A percentile compares a stretch with the other conserved stretches of the same genome.
Evolutionary conservation across 2,329 filamentous ascomycete species (phyloP).

Genomic region (Fusarium torreyae): DNA sequence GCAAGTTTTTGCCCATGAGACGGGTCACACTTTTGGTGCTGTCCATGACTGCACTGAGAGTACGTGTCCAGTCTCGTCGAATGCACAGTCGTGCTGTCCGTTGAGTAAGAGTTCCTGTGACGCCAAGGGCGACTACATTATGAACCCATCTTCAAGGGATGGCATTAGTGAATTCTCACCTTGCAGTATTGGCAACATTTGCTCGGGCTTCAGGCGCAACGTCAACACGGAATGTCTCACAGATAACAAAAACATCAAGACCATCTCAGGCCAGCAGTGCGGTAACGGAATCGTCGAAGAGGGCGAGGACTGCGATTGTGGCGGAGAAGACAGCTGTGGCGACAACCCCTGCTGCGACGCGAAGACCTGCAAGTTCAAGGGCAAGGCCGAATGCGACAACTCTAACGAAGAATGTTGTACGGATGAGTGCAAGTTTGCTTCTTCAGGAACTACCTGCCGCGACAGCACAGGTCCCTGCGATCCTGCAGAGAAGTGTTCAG

Average conservation of each 20-base stretch:
- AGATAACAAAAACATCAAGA: constrained; percentile 87
- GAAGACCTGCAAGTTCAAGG: constrained; percentile 86
- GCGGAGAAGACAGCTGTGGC: constrained; percentile 79
- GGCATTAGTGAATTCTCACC: constrained; percentile 86
- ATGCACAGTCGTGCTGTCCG: constrained; percentile 80
- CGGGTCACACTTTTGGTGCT: constrained; percentile 94
- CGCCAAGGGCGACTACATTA: constrained; percentile 86
- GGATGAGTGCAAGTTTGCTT: constrained; percentile 75
- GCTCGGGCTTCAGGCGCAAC: constrained; percentile 84
- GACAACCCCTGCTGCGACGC: constrained; percentile 87
- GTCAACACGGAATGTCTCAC: constrained; percentile 84
- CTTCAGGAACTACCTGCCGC: constrained; percentile 82
- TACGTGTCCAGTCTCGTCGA: constrained; percentile 76
- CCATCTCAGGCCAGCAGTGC: constrained; percentile 87
- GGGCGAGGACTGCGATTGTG: constrained; percentile 97
- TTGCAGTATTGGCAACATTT: constrained; percentile 94
- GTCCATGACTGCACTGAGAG: constrained; percentile 88
- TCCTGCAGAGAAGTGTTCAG: constrained; percentile 85
- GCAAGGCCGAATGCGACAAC: constrained; percentile 82
- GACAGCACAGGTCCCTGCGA: constrained; percentile 86
- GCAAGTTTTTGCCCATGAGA: constrained; percentile 96
- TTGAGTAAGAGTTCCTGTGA: constrained; percentile 77
- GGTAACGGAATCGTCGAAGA: constrained; percentile 97
- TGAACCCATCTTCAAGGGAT: constrained; percentile 89
- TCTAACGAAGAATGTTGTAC: constrained; percentile 88